These are phyloP conservation scores for Rheum nobile DNA, from an alignment of 148 eudicot species.

Conservation along the genomic window DNA sequence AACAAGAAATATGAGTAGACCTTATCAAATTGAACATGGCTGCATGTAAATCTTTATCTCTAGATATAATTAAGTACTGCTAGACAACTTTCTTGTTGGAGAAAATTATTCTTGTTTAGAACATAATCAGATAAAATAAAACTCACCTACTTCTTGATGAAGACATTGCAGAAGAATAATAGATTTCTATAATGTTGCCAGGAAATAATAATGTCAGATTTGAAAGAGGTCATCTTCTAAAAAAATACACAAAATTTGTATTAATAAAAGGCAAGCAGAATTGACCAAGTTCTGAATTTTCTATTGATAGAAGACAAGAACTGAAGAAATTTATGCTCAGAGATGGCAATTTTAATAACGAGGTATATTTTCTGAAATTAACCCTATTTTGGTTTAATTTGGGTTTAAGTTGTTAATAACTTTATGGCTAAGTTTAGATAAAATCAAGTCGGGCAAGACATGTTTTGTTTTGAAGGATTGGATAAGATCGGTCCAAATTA, in stretches of 20 bases:
- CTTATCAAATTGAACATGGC: conserved; percentile 5
- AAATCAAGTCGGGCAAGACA: not conserved
- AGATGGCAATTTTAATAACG: not conserved
- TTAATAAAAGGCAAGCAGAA: not conserved
- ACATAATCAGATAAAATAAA: not conserved
- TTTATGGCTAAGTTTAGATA: no score
- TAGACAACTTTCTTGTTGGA: not conserved
- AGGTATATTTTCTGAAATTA: not conserved
- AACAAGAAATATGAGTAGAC: not conserved
- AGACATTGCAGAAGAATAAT: not conserved
- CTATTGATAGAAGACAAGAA: not conserved
- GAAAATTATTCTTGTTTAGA: not conserved
- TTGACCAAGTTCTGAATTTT: conserved; percentile 3
- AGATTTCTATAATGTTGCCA: not conserved
- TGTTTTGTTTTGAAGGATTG: not conserved
- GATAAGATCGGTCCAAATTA: not conserved
- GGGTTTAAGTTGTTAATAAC: not conserved
- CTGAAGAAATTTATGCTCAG: not conserved
- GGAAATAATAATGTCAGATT: not conserved
- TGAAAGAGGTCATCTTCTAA: not conserved
- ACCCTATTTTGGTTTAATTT: not conserved
- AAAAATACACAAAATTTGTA: not conserved
- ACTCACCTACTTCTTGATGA: conserved; percentile 8
- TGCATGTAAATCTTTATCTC: not conserved
- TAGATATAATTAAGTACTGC: not conserved